phyloP scores from a whole-genome alignment of 495 filamentous ascomycete genomes.

The Penicillium nucicola region DNA sequence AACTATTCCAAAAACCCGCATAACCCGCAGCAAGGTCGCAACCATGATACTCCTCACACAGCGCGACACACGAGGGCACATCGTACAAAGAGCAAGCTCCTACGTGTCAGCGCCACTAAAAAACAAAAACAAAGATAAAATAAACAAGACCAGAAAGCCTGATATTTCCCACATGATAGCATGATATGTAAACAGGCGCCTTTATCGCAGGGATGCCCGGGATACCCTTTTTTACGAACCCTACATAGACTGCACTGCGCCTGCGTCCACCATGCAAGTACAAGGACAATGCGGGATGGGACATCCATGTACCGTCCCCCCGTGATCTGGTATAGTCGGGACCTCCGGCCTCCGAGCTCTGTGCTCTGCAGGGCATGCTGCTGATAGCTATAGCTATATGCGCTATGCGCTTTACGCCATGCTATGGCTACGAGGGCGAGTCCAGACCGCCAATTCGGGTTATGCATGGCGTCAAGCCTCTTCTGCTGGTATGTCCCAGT shows the following conservation, averaged over 20 bases:
- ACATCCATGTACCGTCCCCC: too few relatives aligned
- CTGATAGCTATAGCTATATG: neutral
- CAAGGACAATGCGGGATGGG: too few relatives aligned
- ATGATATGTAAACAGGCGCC: conserved; percentile 5
- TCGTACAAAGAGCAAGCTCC: neutral
- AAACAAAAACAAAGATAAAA: too few relatives aligned
- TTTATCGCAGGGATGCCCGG: conserved; percentile 14
- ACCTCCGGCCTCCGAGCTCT: neutral
- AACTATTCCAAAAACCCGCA: neutral
- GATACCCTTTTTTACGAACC: conserved; percentile 14
- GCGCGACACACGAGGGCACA: too few relatives aligned
- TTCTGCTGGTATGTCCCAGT: neutral
- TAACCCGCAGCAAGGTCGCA: neutral
- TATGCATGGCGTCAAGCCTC: conserved; percentile 18
- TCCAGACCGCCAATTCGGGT: conserved; percentile 25
- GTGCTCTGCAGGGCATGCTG: conserved; percentile 1
- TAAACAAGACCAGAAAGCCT: conserved; percentile 1
- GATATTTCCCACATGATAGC: conserved; percentile 16
- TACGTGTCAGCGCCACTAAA: conserved; percentile 32
- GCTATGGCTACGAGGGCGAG: neutral
- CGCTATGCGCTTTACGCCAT: neutral
- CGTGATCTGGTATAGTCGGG: too few relatives aligned
- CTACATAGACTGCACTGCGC: too few relatives aligned
- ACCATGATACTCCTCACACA: neutral
- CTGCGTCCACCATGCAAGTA: too few relatives aligned